Conservation (phyloP, 148 eudicot genomes). For the Diospyros lotus region DNA sequence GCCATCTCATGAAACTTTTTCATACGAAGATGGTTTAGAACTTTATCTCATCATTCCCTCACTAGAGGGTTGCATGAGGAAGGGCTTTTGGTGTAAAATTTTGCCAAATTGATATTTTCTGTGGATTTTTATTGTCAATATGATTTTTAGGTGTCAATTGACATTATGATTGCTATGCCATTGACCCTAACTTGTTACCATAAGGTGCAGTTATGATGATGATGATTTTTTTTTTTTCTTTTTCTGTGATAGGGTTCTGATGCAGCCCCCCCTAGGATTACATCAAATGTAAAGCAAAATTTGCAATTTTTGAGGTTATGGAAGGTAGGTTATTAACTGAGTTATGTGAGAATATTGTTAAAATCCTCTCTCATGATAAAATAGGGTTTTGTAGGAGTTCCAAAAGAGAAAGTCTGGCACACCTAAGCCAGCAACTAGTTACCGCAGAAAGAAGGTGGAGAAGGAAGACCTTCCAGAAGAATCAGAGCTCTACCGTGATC, state of each 20-base stretch:
- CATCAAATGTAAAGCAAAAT: constrained; percentile 86
- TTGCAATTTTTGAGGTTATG: constrained; percentile 76
- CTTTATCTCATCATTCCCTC: no score
- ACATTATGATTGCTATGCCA: no score
- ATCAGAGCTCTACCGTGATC: constrained; percentile 60
- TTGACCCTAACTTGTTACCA: no score
- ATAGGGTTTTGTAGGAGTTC: constrained; percentile 44
- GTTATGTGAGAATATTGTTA: background rate
- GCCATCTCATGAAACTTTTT: no score
- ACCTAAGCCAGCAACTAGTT: constrained; percentile 86
- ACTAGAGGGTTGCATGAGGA: no score
- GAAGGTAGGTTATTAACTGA: constrained; percentile 51
- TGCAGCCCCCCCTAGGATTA: constrained; percentile 83
- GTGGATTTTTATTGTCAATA: no score
- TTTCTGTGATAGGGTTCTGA: constrained; percentile 48
- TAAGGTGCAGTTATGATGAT: no score
- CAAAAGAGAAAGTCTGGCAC: constrained; percentile 54
- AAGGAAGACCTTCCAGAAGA: constrained; percentile 89
- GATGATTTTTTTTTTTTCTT: no score
- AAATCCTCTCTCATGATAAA: constrained; percentile 8
- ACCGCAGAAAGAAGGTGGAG: constrained; percentile 76
- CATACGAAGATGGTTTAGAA: no score
- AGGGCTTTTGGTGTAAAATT: no score
- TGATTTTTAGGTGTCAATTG: no score
- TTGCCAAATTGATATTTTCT: no score